phyloP scores from a whole-genome alignment of 1,284 basidiomycete species.

The Ganoderma boninense region DNA sequence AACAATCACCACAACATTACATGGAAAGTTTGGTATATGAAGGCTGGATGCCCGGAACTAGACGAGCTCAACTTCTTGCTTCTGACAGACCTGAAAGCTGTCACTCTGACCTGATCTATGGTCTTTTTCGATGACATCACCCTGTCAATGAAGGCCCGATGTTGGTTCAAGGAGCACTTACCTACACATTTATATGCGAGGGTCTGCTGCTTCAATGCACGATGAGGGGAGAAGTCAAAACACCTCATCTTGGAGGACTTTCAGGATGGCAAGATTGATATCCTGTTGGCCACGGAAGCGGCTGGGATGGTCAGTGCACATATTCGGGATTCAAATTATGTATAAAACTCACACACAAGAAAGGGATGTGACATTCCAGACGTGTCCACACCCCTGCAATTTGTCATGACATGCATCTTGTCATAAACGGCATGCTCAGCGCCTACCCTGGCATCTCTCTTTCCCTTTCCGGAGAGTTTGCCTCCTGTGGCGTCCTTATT shows the following conservation, averaged over 20 bases:
- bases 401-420: no score
- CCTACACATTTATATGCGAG: neutral
- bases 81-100: no score
- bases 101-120: neutral
- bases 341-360: no score
- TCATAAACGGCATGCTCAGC: no score
- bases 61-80: constrained; percentile 5
- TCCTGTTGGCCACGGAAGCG: constrained; percentile 28
- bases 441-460: no score
- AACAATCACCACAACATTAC: constrained; percentile 21
- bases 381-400: no score
- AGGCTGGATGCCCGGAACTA: neutral
- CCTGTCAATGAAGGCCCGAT: neutral
- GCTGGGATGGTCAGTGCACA: constrained; percentile 31
- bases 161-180: neutral
- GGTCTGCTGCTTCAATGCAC: neutral
- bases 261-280: constrained; percentile 1
- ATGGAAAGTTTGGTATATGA: constrained; percentile 36
- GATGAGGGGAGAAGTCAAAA: constrained; percentile 20
- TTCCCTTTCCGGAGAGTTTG: no score
- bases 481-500: no score
- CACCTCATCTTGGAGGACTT: constrained; percentile 13
- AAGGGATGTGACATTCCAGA: constrained; percentile 32
- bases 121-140: constrained; percentile 1
- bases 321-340: no score